Evolutionary conservation across 1,284 basidiomycete genomes (phyloP), one percentile per base, ranked within the genome.

Genomic region (Schizopora paradoxa): DNA sequence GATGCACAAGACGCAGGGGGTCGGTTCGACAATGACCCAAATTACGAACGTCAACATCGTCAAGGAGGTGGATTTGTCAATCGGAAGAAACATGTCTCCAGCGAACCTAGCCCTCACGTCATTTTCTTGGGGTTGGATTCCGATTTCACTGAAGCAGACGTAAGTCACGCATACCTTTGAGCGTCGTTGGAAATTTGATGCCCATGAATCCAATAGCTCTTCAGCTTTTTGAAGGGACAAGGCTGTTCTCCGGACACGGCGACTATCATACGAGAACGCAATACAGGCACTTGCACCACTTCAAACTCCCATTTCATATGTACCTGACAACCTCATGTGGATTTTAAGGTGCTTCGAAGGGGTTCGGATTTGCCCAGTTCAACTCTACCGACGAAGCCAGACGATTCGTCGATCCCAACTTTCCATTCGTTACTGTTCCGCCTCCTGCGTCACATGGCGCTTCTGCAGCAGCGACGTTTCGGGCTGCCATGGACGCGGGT

Each of bases 321-420:
- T 72, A 69, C 82, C 86, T 86, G 70, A 86, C 80, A 65, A 77
- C 46, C 67, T 69, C 65, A 56, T 76, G 76, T 66, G 70, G 74
- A 75, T 76, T 70, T 74, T 67, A 85, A 85, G 89, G 91, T 76
- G 66, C 75, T 52, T 92, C 90, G 45, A 93, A 93, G 69, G 85
- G 88, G 58, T 95, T 94, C 62, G 93, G 91, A 42, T 97, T 97
- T 65, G 92, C 90, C 56, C 86, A 91, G 65, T 96, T 97, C 63
- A 67, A 82, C 26, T 83, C 74, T 49, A 73, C 86, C 37, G 87
- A 90, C 56, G 85, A 90, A 52, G 91, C 93, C 11, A 76, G 81
- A 51, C 78, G 84, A 6, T 94, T 96, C 63, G 84, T 97, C 61
- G 82, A 89, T 54, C 84, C 87, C 33, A 77, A 85, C 49, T 92